phyloP scores from a whole-genome alignment of 495 filamentous ascomycete genomes.

The Penicillium soppii region DNA sequence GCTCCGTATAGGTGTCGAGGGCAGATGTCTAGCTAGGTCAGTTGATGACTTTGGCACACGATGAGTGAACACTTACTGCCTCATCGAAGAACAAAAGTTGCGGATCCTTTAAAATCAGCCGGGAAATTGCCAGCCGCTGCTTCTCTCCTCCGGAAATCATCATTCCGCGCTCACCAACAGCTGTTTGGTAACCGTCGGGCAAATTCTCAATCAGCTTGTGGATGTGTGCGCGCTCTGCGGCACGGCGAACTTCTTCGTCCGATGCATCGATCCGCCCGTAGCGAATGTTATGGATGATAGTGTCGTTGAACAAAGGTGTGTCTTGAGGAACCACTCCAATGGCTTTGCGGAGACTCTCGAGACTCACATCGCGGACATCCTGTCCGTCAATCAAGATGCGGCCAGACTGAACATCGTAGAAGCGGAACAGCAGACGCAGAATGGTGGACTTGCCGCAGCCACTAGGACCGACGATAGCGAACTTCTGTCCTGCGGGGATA shows the following conservation, averaged over 20 bases:
- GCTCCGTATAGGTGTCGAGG: constrained; percentile 93
- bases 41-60: neutral
- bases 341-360: constrained; percentile 77
- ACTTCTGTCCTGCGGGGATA: constrained; percentile 93
- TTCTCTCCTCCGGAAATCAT: constrained; percentile 99
- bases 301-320: constrained; percentile 94
- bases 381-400: constrained; percentile 91
- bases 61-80: constrained; percentile 55
- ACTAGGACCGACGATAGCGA: constrained; percentile 91
- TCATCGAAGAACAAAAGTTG: constrained; percentile 96
- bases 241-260: constrained; percentile 67
- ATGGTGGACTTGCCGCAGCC: constrained; percentile 97
- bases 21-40: constrained; percentile 66
- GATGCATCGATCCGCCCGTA: constrained; percentile 87
- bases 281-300: constrained; percentile 89
- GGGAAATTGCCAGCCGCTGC: constrained; percentile 84
- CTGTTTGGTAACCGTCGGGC: constrained; percentile 86
- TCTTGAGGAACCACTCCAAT: constrained; percentile 98
- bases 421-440: constrained; percentile 86
- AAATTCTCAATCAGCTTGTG: constrained; percentile 75
- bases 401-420: constrained; percentile 86
- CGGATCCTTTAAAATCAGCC: constrained; percentile 88
- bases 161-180: constrained; percentile 93
- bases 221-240: constrained; percentile 78
- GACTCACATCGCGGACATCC: constrained; percentile 77